phyloP scores from a whole-genome alignment of 1,284 basidiomycete genomes.

The Somion occarium region DNA sequence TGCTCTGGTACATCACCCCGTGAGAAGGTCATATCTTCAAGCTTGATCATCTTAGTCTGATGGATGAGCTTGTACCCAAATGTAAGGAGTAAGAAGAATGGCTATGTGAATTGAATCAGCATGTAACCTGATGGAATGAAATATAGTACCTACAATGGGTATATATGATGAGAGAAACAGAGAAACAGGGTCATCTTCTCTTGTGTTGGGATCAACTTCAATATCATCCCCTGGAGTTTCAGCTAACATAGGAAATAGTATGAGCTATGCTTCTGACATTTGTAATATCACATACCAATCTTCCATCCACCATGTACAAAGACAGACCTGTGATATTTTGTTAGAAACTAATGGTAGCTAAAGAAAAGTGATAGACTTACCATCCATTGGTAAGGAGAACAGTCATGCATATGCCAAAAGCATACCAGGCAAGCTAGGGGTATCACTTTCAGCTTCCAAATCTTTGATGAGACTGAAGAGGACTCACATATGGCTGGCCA shows the following conservation, averaged over 20 bases:
- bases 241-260: no score
- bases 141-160: constrained; percentile 20
- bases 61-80: constrained; percentile 29
- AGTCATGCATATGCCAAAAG: constrained; percentile 21
- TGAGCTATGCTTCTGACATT: no score
- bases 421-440: constrained; percentile 21
- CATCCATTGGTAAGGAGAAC: constrained; percentile 27
- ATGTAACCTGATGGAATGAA: background rate
- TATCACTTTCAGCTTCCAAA: background rate
- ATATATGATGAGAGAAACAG: constrained; percentile 26
- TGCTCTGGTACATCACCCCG: constrained; percentile 13
- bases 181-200: constrained; percentile 15
- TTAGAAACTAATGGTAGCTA: background rate
- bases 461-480: background rate
- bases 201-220: constrained; percentile 9
- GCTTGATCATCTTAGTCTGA: constrained; percentile 23
- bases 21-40: constrained; percentile 25
- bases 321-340: constrained; percentile 12
- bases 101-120: constrained; percentile 12
- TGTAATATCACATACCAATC: constrained; percentile 16
- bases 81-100: constrained; percentile 25
- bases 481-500: constrained; percentile 23
- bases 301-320: constrained; percentile 24
- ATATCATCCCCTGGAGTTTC: constrained; percentile 1
- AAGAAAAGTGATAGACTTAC: constrained; percentile 10